Percentiles rank a stretch among this genome's conserved stretches.
phyloP scores from a whole-genome alignment of 148 eudicot genomes.

The Fagopyrum esculentum region DNA sequence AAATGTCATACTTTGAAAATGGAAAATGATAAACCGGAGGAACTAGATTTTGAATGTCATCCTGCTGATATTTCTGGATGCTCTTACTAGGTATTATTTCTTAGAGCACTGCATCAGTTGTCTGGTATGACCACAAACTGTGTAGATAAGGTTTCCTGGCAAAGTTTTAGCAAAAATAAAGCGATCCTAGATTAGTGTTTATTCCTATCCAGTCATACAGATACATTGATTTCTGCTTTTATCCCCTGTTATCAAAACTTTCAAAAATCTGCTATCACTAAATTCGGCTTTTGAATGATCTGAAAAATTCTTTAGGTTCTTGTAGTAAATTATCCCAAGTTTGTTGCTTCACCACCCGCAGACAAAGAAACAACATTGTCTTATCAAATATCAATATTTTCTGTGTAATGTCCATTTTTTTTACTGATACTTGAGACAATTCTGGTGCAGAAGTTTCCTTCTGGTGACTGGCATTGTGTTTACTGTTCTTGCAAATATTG shows the following conservation, averaged over 20 bases:
- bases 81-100: not conserved
- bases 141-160: not conserved
- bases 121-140: not conserved
- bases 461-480: conserved; percentile 86
- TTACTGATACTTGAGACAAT: not conserved
- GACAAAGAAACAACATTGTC: not conserved
- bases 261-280: not conserved
- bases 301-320: not conserved
- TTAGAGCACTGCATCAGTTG: not conserved
- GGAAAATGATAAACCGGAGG: not conserved
- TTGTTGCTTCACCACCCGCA: not conserved
- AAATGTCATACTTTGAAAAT: not conserved
- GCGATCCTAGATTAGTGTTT: no score
- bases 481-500: conserved; percentile 91
- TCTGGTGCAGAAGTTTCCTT: conserved; percentile 60
- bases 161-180: not conserved
- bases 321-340: not conserved
- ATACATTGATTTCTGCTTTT: not conserved
- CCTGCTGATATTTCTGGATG: not conserved
- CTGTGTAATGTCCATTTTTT: not conserved
- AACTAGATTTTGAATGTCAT: not conserved
- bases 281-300: not conserved
- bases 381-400: not conserved
- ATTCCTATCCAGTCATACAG: not conserved
- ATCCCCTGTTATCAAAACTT: no score